These are phyloP conservation scores for Nepenthes gracilis DNA, from an alignment of 148 eudicot genomes.

Conservation along the genomic window DNA sequence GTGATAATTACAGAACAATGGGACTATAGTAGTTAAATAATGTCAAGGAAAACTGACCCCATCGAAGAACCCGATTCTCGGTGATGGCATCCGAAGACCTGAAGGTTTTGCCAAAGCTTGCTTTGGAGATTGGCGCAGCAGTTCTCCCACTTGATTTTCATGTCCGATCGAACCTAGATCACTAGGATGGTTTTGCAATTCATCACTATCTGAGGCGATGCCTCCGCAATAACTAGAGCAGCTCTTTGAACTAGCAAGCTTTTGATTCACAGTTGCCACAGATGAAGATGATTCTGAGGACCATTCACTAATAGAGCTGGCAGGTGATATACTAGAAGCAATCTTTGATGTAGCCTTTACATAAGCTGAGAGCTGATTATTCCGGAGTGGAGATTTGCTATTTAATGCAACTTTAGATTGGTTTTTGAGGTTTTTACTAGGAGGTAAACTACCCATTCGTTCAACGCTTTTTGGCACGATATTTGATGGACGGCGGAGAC, in stretches of 20 bases:
- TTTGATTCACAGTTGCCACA: slow-evolving; percentile 39
- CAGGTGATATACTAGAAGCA: slow-evolving; percentile 64
- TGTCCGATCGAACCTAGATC: slow-evolving; percentile 16
- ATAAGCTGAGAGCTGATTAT: slow-evolving; percentile 25
- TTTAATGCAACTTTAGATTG: slow-evolving; percentile 36
- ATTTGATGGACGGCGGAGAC: slow-evolving; percentile 21
- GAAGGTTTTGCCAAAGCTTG: slow-evolving; percentile 55
- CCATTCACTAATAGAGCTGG: slow-evolving; percentile 91
- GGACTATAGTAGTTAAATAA: background rate
- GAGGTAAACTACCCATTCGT: slow-evolving; percentile 23
- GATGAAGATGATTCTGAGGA: slow-evolving; percentile 72
- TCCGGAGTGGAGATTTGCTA: slow-evolving; percentile 25
- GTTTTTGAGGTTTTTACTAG: slow-evolving; percentile 33
- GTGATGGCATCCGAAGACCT: slow-evolving; percentile 90
- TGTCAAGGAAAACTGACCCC: slow-evolving; percentile 58
- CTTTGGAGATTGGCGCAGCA: slow-evolving; percentile 16
- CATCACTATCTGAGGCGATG: slow-evolving; percentile 11
- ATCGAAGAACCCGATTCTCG: slow-evolving; percentile 89
- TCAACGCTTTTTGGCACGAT: slow-evolving; percentile 29
- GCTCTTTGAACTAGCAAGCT: slow-evolving; percentile 19
- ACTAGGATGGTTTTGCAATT: slow-evolving; percentile 12
- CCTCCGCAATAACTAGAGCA: slow-evolving; percentile 11
- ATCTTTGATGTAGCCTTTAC: slow-evolving; percentile 29
- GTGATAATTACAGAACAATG: too few species aligned
- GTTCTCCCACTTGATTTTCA: slow-evolving; percentile 16